These are phyloP conservation scores for Trichocladium uniseriatum DNA, from an alignment of 495 filamentous ascomycete species.

Conservation along the genomic window DNA sequence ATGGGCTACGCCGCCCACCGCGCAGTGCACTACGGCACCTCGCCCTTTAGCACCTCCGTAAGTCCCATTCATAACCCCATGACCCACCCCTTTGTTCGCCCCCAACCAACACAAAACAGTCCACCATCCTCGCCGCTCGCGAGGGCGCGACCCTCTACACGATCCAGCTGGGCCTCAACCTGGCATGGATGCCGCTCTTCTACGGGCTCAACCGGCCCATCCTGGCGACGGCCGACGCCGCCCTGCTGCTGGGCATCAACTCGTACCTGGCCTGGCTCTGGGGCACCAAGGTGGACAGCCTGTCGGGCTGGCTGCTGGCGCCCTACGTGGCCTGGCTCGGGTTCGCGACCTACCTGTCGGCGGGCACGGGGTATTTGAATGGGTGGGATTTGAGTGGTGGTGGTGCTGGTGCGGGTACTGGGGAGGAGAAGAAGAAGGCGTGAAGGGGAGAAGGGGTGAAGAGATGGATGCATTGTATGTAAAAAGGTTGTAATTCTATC, in stretches of 20 bases:
- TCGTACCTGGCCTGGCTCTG: constrained; percentile 64
- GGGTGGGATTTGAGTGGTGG: constrained; percentile 48
- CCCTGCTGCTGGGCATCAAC: constrained; percentile 58
- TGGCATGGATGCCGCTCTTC: constrained; percentile 92
- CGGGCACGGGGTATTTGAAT: constrained; percentile 66
- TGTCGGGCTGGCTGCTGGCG: constrained; percentile 61
- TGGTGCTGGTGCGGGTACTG: not conserved
- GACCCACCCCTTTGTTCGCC: not conserved
- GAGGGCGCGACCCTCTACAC: constrained; percentile 70
- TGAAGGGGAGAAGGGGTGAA: not conserved
- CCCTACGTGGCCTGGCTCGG: constrained; percentile 78
- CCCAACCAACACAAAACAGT: not conserved
- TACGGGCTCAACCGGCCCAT: constrained; percentile 62
- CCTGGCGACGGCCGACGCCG: constrained; percentile 66
- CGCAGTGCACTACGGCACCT: constrained; percentile 47
- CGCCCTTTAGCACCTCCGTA: constrained; percentile 24
- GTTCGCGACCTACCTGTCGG: constrained; percentile 73
- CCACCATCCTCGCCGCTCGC: constrained; percentile 27
- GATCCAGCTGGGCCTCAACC: constrained; percentile 72
- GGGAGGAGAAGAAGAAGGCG: constrained; percentile 2
- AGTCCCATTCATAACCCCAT: not conserved
- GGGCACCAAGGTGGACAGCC: constrained; percentile 54
- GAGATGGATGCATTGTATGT: no score
- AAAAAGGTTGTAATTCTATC: no score
- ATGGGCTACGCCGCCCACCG: constrained; percentile 88